Evolutionary conservation across 2,329 filamentous ascomycete species (phyloP), one percentile per base, ranked within the genome.

Genomic region (Magnaporthales sp.): DNA sequence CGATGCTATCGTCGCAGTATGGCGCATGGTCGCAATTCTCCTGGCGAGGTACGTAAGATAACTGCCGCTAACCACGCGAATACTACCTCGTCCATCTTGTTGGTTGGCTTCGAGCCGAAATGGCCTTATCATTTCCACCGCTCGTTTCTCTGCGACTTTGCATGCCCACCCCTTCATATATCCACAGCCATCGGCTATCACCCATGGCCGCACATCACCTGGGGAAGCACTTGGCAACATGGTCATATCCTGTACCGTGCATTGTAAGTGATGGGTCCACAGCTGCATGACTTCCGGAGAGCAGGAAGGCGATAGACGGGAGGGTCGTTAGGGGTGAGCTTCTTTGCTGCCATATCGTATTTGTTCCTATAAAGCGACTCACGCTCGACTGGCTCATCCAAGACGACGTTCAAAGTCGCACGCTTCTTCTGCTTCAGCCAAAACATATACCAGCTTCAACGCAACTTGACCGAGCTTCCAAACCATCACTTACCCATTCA

Each of bases 11-110:
- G n/a, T 24, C 11, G 8, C 54, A 4, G 11, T 58, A 58, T 58
- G n/a, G 24, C 54, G 54, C 54, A 58, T 58, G 54, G 54, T 58
- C 24, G 54, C 54, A 58, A 58, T 26, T 58, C 54, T 58, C 54
- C 54, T 58, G 54, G n/a, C 54, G 54, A 58, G 54, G 54, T 58
- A 58, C 54, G n/a, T n/a, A 58, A 58, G 54, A 58, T 58, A 58
- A 58, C 54, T 58, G 54, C 54, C 54, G 54, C 54, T 58, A 58
- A 58, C 54, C 7, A 58, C 54, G 24, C 54, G 54, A 58, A 58
- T 58, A 58, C 54, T 22, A 58, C 54, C 54, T 58, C 22, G 54
- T 26, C 54, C 54, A 58, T 58, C 54, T 58, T 58, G 54, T 22
- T 58, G 54, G 54, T 58, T 58, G 54, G 54, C 11, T 8, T 58